These are phyloP conservation scores for Phytophthora foliorum DNA, from an alignment of 352 stramenopile genomes.

Conservation along the genomic window DNA sequence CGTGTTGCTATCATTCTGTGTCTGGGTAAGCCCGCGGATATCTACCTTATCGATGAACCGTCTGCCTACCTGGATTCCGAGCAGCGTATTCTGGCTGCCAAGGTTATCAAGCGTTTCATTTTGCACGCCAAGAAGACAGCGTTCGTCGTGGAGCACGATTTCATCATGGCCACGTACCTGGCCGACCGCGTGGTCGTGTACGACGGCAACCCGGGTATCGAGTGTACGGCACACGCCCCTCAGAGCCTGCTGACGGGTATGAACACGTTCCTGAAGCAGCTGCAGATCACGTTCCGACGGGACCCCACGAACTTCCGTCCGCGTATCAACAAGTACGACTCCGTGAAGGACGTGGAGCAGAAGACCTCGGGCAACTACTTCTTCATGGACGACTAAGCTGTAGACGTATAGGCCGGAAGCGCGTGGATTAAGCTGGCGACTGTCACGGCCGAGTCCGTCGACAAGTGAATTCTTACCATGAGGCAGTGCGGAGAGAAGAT, in stretches of 20 bases:
- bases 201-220: slow-evolving; percentile 95
- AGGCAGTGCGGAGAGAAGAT: slow-evolving; percentile 4
- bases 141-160: slow-evolving; percentile 99
- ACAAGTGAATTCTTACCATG: slow-evolving; percentile 11
- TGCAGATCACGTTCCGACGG: slow-evolving; percentile 99
- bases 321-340: slow-evolving; percentile 97
- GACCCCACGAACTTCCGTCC: slow-evolving; percentile 99
- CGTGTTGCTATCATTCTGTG: slow-evolving; percentile 98
- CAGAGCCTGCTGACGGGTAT: slow-evolving; percentile 97
- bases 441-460: slow-evolving; percentile 5
- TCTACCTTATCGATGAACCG: slow-evolving; percentile 99
- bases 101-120: slow-evolving; percentile 99
- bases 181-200: slow-evolving; percentile 97
- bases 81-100: slow-evolving; percentile 98
- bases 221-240: slow-evolving; percentile 97
- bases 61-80: slow-evolving; percentile 99
- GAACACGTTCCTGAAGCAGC: slow-evolving; percentile 99
- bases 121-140: slow-evolving; percentile 99
- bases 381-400: slow-evolving; percentile 97
- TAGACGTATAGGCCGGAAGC: slow-evolving; percentile 30
- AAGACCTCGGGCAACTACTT: slow-evolving; percentile 99
- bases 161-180: slow-evolving; percentile 99
- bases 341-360: slow-evolving; percentile 98
- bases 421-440: slow-evolving; percentile 14
- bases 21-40: slow-evolving; percentile 98